Conservation (phyloP, 2,329 filamentous ascomycete genomes). For the Botryotinia calthae region DNA sequence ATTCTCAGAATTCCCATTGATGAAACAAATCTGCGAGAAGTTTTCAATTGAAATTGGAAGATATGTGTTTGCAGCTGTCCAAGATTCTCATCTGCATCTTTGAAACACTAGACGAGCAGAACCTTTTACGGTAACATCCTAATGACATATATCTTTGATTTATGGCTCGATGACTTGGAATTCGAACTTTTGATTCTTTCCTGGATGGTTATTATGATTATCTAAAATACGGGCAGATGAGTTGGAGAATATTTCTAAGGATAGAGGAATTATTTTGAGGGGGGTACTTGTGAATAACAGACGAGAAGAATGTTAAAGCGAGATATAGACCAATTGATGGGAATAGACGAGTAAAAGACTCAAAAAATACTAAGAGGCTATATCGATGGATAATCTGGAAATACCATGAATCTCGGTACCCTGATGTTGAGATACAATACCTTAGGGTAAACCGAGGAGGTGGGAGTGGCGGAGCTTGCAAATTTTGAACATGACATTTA, state of each 20-base stretch:
- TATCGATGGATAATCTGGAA: background rate
- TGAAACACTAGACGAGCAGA: background rate
- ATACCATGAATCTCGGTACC: background rate
- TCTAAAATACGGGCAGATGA: background rate
- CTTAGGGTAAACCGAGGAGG: too few relatives aligned
- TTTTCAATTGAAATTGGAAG: background rate
- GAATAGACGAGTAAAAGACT: background rate
- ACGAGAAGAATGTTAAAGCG: background rate
- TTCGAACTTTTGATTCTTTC: background rate
- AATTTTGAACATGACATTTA: rapidly evolving
- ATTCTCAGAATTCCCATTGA: rapidly evolving
- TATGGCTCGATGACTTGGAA: background rate
- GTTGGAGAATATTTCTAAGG: rapidly evolving
- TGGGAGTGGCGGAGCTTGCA: background rate
- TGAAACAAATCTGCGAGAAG: background rate
- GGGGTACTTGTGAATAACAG: background rate
- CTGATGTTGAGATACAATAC: background rate
- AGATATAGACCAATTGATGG: background rate
- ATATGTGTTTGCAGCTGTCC: background rate
- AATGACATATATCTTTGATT: too few relatives aligned
- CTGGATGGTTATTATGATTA: background rate
- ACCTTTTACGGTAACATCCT: background rate
- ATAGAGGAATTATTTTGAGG: too few relatives aligned
- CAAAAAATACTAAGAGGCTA: background rate
- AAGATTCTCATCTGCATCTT: background rate